Evolutionary conservation across 768 basidiomycete genomes (phyloP).

Genomic region (Mycena epipterygia): DNA sequence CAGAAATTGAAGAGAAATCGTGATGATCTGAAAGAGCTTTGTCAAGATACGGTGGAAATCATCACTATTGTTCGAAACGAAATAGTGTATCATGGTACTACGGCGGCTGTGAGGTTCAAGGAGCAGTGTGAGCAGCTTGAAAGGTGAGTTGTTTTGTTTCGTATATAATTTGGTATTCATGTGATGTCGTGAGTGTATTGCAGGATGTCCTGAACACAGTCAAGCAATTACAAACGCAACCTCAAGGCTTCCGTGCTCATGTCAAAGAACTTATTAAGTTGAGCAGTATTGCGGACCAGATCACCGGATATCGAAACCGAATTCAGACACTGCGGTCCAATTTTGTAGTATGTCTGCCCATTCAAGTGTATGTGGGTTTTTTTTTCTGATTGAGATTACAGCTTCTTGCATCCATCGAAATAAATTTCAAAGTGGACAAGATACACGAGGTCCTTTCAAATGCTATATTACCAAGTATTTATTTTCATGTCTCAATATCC

Average conservation of each 20-base stretch:
- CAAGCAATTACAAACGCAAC: neutral
- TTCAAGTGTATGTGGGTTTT: neutral
- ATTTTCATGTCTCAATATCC: neutral
- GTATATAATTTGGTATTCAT: neutral
- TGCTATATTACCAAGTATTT: neutral
- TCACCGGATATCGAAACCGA: neutral
- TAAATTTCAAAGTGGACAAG: neutral
- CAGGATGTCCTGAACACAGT: neutral
- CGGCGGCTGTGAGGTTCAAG: neutral
- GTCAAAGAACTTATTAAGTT: neutral
- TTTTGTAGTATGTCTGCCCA: neutral
- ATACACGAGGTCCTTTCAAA: neutral
- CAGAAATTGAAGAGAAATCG: slow-evolving; percentile 11
- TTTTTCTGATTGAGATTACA: neutral
- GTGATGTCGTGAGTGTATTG: neutral
- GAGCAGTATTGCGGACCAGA: neutral
- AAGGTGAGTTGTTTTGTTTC: neutral
- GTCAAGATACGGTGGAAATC: neutral
- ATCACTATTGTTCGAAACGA: neutral
- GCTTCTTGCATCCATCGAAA: neutral
- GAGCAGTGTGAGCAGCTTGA: slow-evolving; percentile 1
- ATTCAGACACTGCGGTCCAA: neutral
- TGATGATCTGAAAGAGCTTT: no score
- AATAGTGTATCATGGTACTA: neutral
- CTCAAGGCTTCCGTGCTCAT: neutral